Base-by-base conservation (phyloP, 179 eudicot genomes). In the Beta lomatogona region DNA sequence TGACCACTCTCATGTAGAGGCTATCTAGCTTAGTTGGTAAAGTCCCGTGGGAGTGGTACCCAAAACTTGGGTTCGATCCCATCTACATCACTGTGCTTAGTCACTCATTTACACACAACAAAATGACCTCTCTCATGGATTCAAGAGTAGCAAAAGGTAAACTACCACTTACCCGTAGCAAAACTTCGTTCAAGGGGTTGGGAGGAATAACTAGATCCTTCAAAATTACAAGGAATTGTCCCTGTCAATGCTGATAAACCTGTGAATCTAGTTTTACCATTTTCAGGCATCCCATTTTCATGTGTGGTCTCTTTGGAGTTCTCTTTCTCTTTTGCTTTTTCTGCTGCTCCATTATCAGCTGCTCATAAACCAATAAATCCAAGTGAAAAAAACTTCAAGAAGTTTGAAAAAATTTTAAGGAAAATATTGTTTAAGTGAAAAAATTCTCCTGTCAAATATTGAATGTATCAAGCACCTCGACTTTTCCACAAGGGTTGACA, bases 221-320 rank as follows among this genome's bases (percentile, higher is more conserved):
- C 67, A 22, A 83, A 79, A 16, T 70, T 41, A 80, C 77, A 79
- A n/a, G 85, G 82, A 57, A 79, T 60, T 21, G 48, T 75, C 54
- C 82, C 86, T 36, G 73, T 80, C 18, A 83, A 4, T 36, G 83
- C 78, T 58, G 80, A 79, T 28, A 31, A 71, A 9, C 22, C 72
- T 7, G 64, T 45, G 36, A 71, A 36, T 31, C 44, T 59, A 54
- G 77, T 70, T 75, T 76, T 52, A 14, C 41, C 14, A 61, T 74
- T 60, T 82, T 70, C 84, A 36, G 81, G 58, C 36, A 18, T 41
- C 55, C 18, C 65, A n/a, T 77, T 61, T 4, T 11, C 28, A 46
- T 64, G 31, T 36, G 77, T 75, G 14, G 64, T 25, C 71, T 77
- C 57, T 46, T 50, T 61, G 81, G 72, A 71, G 50, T 50, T 61